Conservation (phyloP, 148 eudicot species). For the Chenopodium formosanum region DNA sequence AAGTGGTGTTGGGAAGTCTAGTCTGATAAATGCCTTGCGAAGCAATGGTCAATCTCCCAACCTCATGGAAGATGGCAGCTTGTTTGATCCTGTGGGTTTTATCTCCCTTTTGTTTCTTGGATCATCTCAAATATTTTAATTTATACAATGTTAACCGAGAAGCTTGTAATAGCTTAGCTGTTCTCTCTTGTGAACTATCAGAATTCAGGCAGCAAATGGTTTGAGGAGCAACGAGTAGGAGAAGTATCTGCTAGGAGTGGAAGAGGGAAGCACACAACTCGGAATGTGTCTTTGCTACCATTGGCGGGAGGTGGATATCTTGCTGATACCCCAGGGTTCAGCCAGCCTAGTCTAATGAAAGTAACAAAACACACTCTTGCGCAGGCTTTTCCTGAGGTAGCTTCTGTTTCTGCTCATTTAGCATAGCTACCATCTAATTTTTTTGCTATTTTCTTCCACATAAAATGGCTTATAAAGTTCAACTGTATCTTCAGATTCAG, state of each 20-base stretch:
- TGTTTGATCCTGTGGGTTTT: slow-evolving; percentile 57
- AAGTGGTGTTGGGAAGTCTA: slow-evolving; percentile 97
- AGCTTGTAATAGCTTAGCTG: background rate
- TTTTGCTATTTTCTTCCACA: no score
- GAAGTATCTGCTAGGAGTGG: slow-evolving; percentile 97
- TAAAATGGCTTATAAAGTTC: slow-evolving; percentile 1
- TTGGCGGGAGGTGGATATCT: slow-evolving; percentile 80
- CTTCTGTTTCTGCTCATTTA: slow-evolving; percentile 19
- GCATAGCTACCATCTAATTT: background rate
- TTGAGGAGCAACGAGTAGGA: slow-evolving; percentile 85
- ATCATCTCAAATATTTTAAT: background rate
- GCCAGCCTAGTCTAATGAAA: slow-evolving; percentile 85
- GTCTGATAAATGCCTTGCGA: slow-evolving; percentile 87
- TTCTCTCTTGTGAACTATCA: slow-evolving; percentile 18
- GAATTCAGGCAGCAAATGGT: slow-evolving; percentile 82
- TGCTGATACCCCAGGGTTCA: slow-evolving; percentile 97
- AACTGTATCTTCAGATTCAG: slow-evolving; percentile 45
- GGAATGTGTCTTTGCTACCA: slow-evolving; percentile 83
- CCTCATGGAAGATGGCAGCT: slow-evolving; percentile 44
- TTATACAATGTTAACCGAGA: background rate
- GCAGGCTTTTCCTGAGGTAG: slow-evolving; percentile 84
- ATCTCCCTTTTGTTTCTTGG: slow-evolving; percentile 15
- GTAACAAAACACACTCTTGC: slow-evolving; percentile 83
- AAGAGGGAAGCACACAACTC: slow-evolving; percentile 92
- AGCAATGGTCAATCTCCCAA: slow-evolving; percentile 35